Evolutionary conservation across 495 filamentous ascomycete genomes (phyloP), one percentile per base, ranked within the genome.

Genomic region (Lasiosphaeriaceae sp.): DNA sequence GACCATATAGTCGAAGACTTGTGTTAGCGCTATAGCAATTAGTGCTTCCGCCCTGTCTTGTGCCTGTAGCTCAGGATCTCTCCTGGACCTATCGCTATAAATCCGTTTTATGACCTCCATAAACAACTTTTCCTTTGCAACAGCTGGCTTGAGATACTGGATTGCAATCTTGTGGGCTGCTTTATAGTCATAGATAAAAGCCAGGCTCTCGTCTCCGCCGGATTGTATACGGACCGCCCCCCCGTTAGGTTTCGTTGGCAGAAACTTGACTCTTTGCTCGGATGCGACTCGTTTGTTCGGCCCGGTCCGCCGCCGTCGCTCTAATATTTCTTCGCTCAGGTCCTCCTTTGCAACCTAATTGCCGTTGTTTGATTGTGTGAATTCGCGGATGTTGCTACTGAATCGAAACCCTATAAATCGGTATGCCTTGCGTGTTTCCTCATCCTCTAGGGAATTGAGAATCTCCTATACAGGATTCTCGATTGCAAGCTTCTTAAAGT

Each of bases 1-100:
- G n/a, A 46, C n/a, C 43, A 46, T 46, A 21, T 46, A 46, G 43
- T 46, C 1, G 43, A 46, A 46, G 43, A 46, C 43, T 46, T 46
- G 43, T 11, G 43, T 46, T n/a, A 46, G 43, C n/a, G 43, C 43
- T 2, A 46, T 46, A n/a, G 43, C 43, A 17, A 46, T 46, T 7
- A 46, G n/a, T 46, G 43, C 43, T 17, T 46, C 43, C 11, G 43
- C 43, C 1, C n/a, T 4, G 11, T 46, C 43, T 17, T 17, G 43
- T 11, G 9, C 1, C 19, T 46, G 43, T 21, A 3, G 11, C n/a
- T 46, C 3, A 2, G 43, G 8, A 46, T 21, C 43, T 11, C 43
- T 11, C 11, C 43, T 46, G 43, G 3, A 2, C 2, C 1, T 46
- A n/a, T 12, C 2, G n/a, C 43, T 1, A 2, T 46, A 14, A 17